Base-by-base conservation (phyloP, 176 grass and related monocot genomes). In the Oryza meyeriana region DNA sequence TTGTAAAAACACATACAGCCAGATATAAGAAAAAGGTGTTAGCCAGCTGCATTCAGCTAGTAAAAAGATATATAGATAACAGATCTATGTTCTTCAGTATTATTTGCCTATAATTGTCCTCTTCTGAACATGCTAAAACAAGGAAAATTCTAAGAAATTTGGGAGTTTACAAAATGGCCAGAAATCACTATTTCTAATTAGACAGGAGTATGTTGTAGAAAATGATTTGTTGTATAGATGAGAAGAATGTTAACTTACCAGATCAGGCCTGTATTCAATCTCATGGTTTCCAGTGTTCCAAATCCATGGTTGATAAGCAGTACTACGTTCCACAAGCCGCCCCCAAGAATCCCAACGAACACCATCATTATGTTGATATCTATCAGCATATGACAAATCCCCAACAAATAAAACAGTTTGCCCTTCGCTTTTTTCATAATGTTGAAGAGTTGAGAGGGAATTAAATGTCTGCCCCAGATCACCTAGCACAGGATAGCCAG, bases 401-500 rank as follows among this genome's bases (percentile, higher is more conserved):
- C 95, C 95, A 78, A 93, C 76, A 89, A 90, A 98, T 55, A 98
- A 75, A 79, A 98, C 84, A 79, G 84, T 82, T 38, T 98, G 84
- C 61, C 83, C 95, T 79, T 81, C 88, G 50, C 61, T 91, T 89
- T 89, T 78, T 88, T 88, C 87, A 82, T 95, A 98, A 83, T 98
- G 92, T 84, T 98, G 78, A 61, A 98, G 84, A 75, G 95, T 98
- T 65, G 95, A 98, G 24, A 98, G 92, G 35, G 95, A 98, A 88
- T 98, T 98, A 84, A 83, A 95, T 69, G 95, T 98, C 78, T 98
- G 95, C 18, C 95, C 95, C 76, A 98, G 88, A 90, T 98, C 95
- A 90, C 95, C 95, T 98, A 73, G 72, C 32, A 86, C 26, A 88
- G 22, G 25, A 61, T 0, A 88, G 22, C 16, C 17, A 76, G 29